Conservation (phyloP, 1,284 basidiomycete species). For the Boletellus sp. region DNA sequence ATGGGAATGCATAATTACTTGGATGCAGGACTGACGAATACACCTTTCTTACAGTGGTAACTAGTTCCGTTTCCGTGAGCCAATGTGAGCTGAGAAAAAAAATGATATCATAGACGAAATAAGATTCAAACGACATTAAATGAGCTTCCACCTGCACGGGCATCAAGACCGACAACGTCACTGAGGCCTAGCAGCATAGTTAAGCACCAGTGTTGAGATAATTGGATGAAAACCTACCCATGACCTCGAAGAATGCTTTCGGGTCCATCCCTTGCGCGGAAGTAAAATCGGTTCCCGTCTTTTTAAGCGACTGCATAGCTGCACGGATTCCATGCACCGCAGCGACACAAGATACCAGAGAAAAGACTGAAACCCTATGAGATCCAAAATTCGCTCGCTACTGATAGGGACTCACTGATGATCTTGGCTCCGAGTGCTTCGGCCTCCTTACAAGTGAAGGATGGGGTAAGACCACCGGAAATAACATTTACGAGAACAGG, state of each 20-base stretch:
- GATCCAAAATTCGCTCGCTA: background rate
- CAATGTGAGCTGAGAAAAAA: background rate
- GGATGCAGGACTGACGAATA: constrained; percentile 18
- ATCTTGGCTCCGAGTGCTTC: constrained; percentile 70
- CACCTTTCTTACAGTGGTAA: too few relatives aligned
- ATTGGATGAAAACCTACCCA: constrained; percentile 41
- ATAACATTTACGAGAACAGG: constrained; percentile 78
- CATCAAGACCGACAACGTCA: constrained; percentile 55
- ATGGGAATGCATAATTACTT: constrained; percentile 20
- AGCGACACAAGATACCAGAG: constrained; percentile 67
- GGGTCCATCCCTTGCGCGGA: constrained; percentile 74
- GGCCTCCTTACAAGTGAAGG: constrained; percentile 65
- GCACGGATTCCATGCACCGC: constrained; percentile 68
- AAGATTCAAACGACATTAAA: constrained; percentile 46
- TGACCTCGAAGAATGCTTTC: constrained; percentile 70
- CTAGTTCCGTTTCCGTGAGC: too few relatives aligned
- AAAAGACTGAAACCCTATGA: constrained; percentile 47
- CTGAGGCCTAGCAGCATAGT: constrained; percentile 42
- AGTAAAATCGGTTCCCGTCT: constrained; percentile 69
- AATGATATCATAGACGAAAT: background rate
- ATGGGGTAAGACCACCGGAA: constrained; percentile 71
- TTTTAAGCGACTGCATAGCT: constrained; percentile 69
- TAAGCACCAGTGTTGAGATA: background rate
- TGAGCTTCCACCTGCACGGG: constrained; percentile 56
- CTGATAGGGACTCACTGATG: constrained; percentile 50